phyloP scores from a whole-genome alignment of 306 rosid species.

The Castanea crenata region DNA sequence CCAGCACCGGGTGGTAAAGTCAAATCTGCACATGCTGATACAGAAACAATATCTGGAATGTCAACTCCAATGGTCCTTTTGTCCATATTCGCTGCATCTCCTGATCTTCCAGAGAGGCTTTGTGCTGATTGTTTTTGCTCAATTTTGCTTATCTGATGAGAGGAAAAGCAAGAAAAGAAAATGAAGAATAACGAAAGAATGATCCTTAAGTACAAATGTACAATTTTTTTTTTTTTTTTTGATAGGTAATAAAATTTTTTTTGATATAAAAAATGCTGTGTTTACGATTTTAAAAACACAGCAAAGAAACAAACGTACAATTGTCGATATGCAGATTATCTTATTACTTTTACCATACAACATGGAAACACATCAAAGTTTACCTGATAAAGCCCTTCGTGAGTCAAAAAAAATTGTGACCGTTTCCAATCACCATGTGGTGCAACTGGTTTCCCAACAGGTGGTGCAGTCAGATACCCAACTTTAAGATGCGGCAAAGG shows the following conservation, averaged over 20 bases:
- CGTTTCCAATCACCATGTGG: conserved; percentile 97
- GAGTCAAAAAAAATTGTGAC: conserved; percentile 79
- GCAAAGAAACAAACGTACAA: conserved; percentile 6
- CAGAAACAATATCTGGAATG: conserved; percentile 86
- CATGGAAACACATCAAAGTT: conserved; percentile 1
- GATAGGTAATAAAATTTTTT: too few relatives aligned
- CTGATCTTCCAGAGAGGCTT: conserved; percentile 51
- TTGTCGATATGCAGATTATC: not conserved
- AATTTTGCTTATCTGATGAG: conserved; percentile 51
- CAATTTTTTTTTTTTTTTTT: too few relatives aligned
- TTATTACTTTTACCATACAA: not conserved
- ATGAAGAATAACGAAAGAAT: conserved; percentile 5
- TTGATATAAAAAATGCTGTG: too few relatives aligned
- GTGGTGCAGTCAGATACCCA: conserved; percentile 93
- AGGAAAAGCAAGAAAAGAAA: conserved; percentile 16
- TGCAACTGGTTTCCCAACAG: conserved; percentile 67
- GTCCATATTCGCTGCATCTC: conserved; percentile 53
- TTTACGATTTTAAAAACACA: not conserved
- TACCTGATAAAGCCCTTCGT: conserved; percentile 92
- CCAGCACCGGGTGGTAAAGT: conserved; percentile 99
- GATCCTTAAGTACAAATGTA: not conserved
- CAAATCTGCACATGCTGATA: conserved; percentile 91
- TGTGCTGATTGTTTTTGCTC: conserved; percentile 55
- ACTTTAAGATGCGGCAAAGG: conserved; percentile 90
- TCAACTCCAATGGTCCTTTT: conserved; percentile 68